phyloP scores from a whole-genome alignment of 306 rosid species.

The Malus domestica region DNA sequence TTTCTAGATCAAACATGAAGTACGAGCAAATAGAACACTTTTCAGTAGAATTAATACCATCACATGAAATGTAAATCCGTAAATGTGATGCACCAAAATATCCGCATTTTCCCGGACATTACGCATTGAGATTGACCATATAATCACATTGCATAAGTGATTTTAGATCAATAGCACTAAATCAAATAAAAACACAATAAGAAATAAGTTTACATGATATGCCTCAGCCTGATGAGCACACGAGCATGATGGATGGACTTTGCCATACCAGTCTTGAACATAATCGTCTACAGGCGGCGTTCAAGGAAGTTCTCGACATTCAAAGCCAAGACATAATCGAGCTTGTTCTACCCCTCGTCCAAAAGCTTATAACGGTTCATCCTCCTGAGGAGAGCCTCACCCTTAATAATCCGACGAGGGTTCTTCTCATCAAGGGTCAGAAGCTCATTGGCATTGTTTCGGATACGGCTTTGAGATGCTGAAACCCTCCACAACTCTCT shows the following conservation, averaged over 20 bases:
- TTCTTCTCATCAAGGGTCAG: conserved; percentile 12
- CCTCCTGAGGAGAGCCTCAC: conserved; percentile 7
- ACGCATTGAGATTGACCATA: background rate
- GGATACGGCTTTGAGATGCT: conserved; percentile 11
- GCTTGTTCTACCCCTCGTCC: conserved; percentile 12
- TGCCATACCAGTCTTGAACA: conserved; percentile 7
- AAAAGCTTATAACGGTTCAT: conserved; percentile 9
- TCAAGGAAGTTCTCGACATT: conserved; percentile 18
- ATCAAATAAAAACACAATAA: background rate
- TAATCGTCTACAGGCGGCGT: conserved; percentile 5
- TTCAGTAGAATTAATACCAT: too few relatives aligned
- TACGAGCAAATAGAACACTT: too few relatives aligned
- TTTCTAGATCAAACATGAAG: too few relatives aligned
- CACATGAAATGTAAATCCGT: too few relatives aligned
- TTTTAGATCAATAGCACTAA: background rate
- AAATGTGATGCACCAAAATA: too few relatives aligned
- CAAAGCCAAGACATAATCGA: conserved; percentile 19
- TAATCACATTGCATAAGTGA: background rate
- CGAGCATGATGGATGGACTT: conserved; percentile 14
- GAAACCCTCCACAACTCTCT: conserved; percentile 16
- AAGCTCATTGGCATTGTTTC: conserved; percentile 12
- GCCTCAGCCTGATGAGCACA: conserved; percentile 13
- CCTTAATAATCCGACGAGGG: conserved; percentile 11
- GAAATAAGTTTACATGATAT: conserved; percentile 2
- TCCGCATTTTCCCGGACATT: background rate